Evolutionary conservation across 495 filamentous ascomycete genomes (phyloP).

Genomic region (Lepraria neglecta): DNA sequence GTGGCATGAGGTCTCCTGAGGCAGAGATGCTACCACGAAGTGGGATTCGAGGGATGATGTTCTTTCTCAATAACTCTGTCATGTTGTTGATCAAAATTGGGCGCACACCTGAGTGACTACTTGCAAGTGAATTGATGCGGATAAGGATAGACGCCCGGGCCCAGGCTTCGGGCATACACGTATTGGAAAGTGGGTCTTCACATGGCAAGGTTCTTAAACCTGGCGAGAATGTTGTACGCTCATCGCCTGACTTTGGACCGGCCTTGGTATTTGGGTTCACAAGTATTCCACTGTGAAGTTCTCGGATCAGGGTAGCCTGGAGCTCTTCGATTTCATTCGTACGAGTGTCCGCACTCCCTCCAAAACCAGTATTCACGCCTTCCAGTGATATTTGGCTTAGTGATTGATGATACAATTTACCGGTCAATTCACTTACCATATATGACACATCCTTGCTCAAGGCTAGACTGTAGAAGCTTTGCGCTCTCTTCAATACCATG

Average conservation of each 20-base stretch:
- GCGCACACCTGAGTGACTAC: constrained; percentile 55
- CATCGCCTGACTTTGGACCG: neutral
- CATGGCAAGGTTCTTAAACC: neutral
- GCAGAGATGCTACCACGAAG: constrained; percentile 61
- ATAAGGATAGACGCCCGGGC: constrained; percentile 52
- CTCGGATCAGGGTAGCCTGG: constrained; percentile 50
- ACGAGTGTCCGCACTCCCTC: constrained; percentile 56
- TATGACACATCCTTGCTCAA: neutral
- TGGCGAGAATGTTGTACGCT: neutral
- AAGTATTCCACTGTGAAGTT: constrained; percentile 49
- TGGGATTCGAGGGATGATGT: constrained; percentile 52
- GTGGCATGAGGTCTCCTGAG: constrained; percentile 58
- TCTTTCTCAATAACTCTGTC: constrained; percentile 40
- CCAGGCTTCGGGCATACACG: constrained; percentile 42
- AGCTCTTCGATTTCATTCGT: constrained; percentile 39
- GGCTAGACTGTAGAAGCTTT: neutral
- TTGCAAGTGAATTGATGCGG: constrained; percentile 49
- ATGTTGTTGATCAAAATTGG: constrained; percentile 43
- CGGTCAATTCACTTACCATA: neutral
- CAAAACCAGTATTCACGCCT: constrained; percentile 62
- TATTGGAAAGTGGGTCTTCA: neutral
- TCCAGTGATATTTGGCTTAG: neutral
- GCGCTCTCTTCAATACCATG: constrained; percentile 21
- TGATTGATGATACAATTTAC: neutral
- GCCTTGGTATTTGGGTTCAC: neutral